Percentiles rank a stretch among this genome's conserved stretches.
These are phyloP conservation scores for Alternaria novae-zelandiae DNA, from an alignment of 2,329 filamentous ascomycete genomes.

Conservation along the genomic window DNA sequence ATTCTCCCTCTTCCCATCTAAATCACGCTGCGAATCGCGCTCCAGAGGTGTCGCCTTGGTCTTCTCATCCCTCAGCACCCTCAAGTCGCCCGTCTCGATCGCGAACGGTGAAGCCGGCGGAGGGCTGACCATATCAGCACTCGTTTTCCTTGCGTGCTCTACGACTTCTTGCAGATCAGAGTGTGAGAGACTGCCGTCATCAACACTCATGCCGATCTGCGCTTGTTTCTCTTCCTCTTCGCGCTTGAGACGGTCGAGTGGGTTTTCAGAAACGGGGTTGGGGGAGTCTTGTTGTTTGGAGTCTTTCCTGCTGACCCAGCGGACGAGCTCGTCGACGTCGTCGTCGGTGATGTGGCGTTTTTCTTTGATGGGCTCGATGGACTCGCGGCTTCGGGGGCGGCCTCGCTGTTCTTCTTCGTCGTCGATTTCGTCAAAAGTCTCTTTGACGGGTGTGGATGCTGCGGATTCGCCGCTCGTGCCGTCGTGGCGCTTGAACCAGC, in stretches of 20 bases:
- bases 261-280: neutral
- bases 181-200: slow-evolving; percentile 24
- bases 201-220: slow-evolving; percentile 25
- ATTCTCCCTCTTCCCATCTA: neutral
- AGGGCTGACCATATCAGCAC: neutral
- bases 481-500: slow-evolving; percentile 29
- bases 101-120: neutral
- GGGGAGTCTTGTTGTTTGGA: slow-evolving; percentile 9
- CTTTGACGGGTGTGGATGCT: slow-evolving; percentile 5
- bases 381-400: slow-evolving; percentile 16
- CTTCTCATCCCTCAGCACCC: neutral
- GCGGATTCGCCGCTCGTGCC: slow-evolving; percentile 33
- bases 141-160: slow-evolving; percentile 6
- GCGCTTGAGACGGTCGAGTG: neutral
- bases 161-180: slow-evolving; percentile 15
- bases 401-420: slow-evolving; percentile 12
- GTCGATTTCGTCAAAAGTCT: neutral
- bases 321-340: slow-evolving; percentile 35
- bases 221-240: slow-evolving; percentile 22
- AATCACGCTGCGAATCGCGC: neutral
- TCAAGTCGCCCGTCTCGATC: slow-evolving; percentile 2
- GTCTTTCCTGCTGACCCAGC: slow-evolving; percentile 32
- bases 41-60: neutral
- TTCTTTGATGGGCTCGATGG: slow-evolving; percentile 1
- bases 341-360: slow-evolving; percentile 22